Percentiles rank a stretch among this genome's conserved stretches.
Evolutionary conservation across 2,329 filamentous ascomycete genomes (phyloP).

Genomic region (Cordyceps pruinosa): DNA sequence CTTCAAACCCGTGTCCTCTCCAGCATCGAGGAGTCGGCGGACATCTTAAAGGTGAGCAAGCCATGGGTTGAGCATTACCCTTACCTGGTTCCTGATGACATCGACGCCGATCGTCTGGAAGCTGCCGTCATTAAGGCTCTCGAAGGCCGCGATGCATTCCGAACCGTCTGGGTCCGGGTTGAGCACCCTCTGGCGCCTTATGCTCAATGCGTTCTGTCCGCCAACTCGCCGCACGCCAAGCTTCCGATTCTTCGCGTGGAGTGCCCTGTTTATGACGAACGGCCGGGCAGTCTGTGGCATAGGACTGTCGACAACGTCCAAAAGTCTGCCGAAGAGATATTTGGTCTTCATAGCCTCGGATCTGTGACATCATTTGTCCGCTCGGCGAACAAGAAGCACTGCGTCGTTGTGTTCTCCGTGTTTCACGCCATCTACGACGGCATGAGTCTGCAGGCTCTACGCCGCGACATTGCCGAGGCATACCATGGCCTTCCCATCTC

Average conservation of each 20-base stretch:
- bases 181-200: constrained; percentile 14
- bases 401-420: constrained; percentile 25
- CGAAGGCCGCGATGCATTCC: constrained; percentile 12
- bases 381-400: constrained; percentile 8
- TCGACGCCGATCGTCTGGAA: constrained; percentile 13
- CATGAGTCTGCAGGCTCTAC: constrained; percentile 7
- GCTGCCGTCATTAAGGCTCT: constrained; percentile 10
- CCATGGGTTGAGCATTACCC: constrained; percentile 13
- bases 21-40: constrained; percentile 7
- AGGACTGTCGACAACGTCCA: constrained; percentile 7
- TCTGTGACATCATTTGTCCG: constrained; percentile 10
- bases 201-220: constrained; percentile 13
- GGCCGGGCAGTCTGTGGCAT: constrained; percentile 4
- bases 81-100: constrained; percentile 12
- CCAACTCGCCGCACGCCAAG: not conserved
- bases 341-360: constrained; percentile 10
- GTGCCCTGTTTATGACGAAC: constrained; percentile 2
- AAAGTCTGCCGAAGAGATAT: constrained; percentile 10
- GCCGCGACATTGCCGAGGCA: constrained; percentile 8
- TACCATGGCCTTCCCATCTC: constrained; percentile 10
- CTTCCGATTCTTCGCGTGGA: constrained; percentile 9
- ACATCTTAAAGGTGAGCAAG: constrained; percentile 8
- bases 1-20: constrained; percentile 9
- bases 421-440: constrained; percentile 26
- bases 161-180: constrained; percentile 13